phyloP scores from a whole-genome alignment of 2,329 filamentous ascomycete genomes.

The Talaromyces sp. region DNA sequence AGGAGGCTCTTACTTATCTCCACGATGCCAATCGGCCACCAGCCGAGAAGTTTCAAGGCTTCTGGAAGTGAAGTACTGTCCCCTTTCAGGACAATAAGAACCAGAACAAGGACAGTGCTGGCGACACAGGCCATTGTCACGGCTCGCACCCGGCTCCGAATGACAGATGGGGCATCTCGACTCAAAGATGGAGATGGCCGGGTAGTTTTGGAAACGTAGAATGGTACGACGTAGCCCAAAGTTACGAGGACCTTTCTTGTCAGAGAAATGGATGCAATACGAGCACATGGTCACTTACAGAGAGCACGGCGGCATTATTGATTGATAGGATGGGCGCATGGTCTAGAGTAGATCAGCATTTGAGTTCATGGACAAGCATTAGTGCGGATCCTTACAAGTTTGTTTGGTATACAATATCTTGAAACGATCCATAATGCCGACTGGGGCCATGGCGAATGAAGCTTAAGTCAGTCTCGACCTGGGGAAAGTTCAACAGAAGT shows the following conservation, averaged over 20 bases:
- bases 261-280: not conserved
- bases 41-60: slow-evolving; percentile 68
- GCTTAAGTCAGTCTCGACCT: not conserved
- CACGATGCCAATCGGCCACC: slow-evolving; percentile 68
- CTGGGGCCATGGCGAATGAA: slow-evolving; percentile 32
- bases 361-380: slow-evolving; percentile 3
- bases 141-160: slow-evolving; percentile 76
- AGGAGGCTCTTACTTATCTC: slow-evolving; percentile 64
- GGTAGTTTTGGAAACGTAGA: slow-evolving; percentile 78
- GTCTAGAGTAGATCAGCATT: not conserved
- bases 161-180: slow-evolving; percentile 84
- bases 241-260: slow-evolving; percentile 67
- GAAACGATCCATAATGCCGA: slow-evolving; percentile 31
- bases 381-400: slow-evolving; percentile 23
- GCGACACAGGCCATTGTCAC: slow-evolving; percentile 71
- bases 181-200: slow-evolving; percentile 74
- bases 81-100: slow-evolving; percentile 56
- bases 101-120: slow-evolving; percentile 64
- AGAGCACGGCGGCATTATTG: slow-evolving; percentile 34
- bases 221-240: slow-evolving; percentile 82
- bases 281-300: slow-evolving; percentile 31
- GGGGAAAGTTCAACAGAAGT: not conserved
- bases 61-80: slow-evolving; percentile 51
- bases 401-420: slow-evolving; percentile 33
- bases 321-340: slow-evolving; percentile 11